These are phyloP conservation scores for Penicillium sp. DNA, from an alignment of 2,329 filamentous ascomycete genomes.

Conservation along the genomic window DNA sequence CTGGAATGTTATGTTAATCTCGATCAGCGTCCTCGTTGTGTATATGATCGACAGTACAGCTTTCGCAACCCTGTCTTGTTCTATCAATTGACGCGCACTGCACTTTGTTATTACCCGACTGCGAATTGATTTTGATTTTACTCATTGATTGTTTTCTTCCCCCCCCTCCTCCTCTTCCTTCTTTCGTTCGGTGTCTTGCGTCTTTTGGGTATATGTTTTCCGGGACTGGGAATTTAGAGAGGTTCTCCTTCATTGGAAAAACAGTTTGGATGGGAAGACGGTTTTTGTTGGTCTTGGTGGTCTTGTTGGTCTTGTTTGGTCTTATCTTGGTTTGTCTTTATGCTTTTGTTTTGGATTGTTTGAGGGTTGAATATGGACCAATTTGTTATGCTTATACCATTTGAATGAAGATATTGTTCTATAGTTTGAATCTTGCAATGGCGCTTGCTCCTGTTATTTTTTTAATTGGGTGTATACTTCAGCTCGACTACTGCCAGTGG, in stretches of 20 bases:
- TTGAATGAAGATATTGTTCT: slow-evolving; percentile 16
- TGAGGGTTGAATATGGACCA: slow-evolving; percentile 16
- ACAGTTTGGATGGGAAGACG: slow-evolving; percentile 25
- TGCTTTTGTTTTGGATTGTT: slow-evolving; percentile 3
- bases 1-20: background rate
- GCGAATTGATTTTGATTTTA: background rate
- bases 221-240: slow-evolving; percentile 35
- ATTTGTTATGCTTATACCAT: slow-evolving; percentile 24
- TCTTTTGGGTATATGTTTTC: slow-evolving; percentile 27
- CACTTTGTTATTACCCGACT: background rate
- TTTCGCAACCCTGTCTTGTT: slow-evolving; percentile 1
- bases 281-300: slow-evolving; percentile 18
- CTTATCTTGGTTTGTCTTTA: slow-evolving; percentile 10
- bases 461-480: too few species aligned
- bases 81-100: slow-evolving; percentile 5
- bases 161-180: background rate
- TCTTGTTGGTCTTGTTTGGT: background rate
- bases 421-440: too few species aligned
- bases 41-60: slow-evolving; percentile 10
- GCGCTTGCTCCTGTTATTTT: background rate
- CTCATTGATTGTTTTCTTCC: slow-evolving; percentile 1
- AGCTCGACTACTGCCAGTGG: too few species aligned
- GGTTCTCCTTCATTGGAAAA: slow-evolving; percentile 43
- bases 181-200: background rate
- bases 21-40: slow-evolving; percentile 4